Evolutionary conservation across 2,329 filamentous ascomycete species (phyloP).

Genomic region (Alternaria triticina): DNA sequence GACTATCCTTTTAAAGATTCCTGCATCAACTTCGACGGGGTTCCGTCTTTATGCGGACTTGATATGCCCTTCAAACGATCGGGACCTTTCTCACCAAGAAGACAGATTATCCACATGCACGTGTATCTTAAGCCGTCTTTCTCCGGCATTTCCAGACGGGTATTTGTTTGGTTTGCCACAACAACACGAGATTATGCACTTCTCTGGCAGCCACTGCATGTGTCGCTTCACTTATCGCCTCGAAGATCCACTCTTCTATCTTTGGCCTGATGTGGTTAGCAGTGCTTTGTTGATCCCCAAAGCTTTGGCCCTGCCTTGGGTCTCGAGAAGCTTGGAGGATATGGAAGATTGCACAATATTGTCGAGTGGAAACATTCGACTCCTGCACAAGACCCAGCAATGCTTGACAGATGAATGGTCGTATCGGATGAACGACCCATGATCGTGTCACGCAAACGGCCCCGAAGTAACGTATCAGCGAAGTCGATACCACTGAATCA

Average conservation of each 20-base stretch:
- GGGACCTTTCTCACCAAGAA: background rate
- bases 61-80: background rate
- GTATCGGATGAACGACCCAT: no score
- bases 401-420: background rate
- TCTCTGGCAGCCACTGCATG: no score
- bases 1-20: background rate
- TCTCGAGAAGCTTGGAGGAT: background rate
- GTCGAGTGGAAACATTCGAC: background rate
- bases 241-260: background rate
- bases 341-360: background rate
- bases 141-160: background rate
- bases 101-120: background rate
- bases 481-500: no score
- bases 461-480: no score
- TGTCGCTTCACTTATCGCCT: no score
- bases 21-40: background rate
- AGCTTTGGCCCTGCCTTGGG: background rate
- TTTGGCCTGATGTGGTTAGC: background rate
- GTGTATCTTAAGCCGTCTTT: background rate
- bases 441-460: no score
- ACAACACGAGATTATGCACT: background rate
- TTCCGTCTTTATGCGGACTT: background rate
- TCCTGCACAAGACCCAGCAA: background rate
- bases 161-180: background rate
- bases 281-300: background rate